Base-by-base conservation (phyloP, 164 flowering plant genomes). In the Nymphaea colorata region DNA sequence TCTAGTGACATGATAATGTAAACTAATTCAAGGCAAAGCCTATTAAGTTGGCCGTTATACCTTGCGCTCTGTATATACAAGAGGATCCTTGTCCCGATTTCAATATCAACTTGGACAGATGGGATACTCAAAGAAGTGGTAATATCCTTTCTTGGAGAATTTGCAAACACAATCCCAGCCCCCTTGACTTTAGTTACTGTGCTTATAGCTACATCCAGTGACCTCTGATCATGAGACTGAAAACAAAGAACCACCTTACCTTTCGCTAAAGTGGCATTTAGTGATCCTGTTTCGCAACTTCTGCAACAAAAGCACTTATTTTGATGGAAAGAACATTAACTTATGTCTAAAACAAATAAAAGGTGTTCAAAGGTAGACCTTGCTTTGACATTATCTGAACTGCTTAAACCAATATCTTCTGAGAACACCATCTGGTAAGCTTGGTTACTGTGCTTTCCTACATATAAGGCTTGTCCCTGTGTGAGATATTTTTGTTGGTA, bases 241-340 rank as follows among this genome's bases (percentile, higher is more conserved):
- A 79, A 76, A 69, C 89, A 85, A 53, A 85, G 77, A 53, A 85
- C 74, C 64, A 85, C 79, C 68, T 85, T 83, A 69, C 89, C 87
- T 43, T 70, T 79, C 12, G 78, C 85, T 76, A 80, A 71, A 16
- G 85, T 80, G 2, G 75, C 76, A 74, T 81, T 81, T 14, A 84
- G 69, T 45, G 79, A 75, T 53, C 75, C 84, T 7, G 42, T 36
- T 41, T 71, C 78, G 62, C 85, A 82, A 41, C 77, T 74, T 65
- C 85, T 84, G 82, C 61, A 71, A 71, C 43, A 43, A 44, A 61
- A 61, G 6, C 8, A n/a, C 16, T 10, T 8, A 36, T 61, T 36
- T 4, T n/a, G 8, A 61, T 3, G 63, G 6, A n/a, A 10, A 61
- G 3, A 6, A 4, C 25, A 7, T 2, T 6, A 36, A 61, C 63